Percentiles rank a stretch among this genome's conserved stretches.
Conservation (phyloP, 768 basidiomycete genomes). For the Dacryopinax spathularia region DNA sequence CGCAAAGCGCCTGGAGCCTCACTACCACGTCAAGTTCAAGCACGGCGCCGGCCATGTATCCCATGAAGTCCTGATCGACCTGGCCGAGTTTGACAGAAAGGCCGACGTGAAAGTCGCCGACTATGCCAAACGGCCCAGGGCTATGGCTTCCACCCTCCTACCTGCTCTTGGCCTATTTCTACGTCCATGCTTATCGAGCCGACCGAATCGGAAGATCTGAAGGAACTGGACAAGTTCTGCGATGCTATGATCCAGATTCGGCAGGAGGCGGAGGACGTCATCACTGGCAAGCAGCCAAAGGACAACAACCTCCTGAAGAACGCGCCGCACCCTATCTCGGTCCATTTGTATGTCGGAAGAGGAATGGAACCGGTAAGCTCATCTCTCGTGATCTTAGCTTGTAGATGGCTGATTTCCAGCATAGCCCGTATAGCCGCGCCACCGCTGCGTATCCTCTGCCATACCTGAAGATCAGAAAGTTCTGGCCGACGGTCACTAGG, state of each 20-base stretch:
- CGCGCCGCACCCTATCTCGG: slow-evolving; percentile 78
- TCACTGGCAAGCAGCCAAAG: slow-evolving; percentile 71
- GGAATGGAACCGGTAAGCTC: slow-evolving; percentile 69
- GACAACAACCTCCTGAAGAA: slow-evolving; percentile 89
- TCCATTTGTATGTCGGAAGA: slow-evolving; percentile 54
- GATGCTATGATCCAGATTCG: slow-evolving; percentile 98
- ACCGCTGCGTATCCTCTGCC: slow-evolving; percentile 81
- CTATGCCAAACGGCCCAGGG: slow-evolving; percentile 91
- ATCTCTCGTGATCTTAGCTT: too few species aligned
- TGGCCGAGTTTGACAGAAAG: slow-evolving; percentile 84
- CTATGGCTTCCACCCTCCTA: slow-evolving; percentile 92
- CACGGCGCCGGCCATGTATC: slow-evolving; percentile 87
- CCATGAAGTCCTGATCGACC: slow-evolving; percentile 88
- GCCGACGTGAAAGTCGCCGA: slow-evolving; percentile 88
- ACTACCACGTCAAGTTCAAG: slow-evolving; percentile 79
- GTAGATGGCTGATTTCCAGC: too few species aligned
- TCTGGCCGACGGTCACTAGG: slow-evolving; percentile 88
- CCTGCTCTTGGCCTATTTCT: slow-evolving; percentile 94
- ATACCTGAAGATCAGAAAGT: slow-evolving; percentile 75
- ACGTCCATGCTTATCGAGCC: slow-evolving; percentile 98
- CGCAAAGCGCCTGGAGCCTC: slow-evolving; percentile 70
- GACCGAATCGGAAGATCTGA: slow-evolving; percentile 86
- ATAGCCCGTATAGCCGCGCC: slow-evolving; percentile 76
- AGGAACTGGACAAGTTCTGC: slow-evolving; percentile 92
- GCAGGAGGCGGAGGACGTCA: slow-evolving; percentile 75